A percentile compares a stretch with the other conserved stretches of the same genome.
Evolutionary conservation across 2,329 filamentous ascomycete species (phyloP).

Genomic region (Aspergillus vadensis): DNA sequence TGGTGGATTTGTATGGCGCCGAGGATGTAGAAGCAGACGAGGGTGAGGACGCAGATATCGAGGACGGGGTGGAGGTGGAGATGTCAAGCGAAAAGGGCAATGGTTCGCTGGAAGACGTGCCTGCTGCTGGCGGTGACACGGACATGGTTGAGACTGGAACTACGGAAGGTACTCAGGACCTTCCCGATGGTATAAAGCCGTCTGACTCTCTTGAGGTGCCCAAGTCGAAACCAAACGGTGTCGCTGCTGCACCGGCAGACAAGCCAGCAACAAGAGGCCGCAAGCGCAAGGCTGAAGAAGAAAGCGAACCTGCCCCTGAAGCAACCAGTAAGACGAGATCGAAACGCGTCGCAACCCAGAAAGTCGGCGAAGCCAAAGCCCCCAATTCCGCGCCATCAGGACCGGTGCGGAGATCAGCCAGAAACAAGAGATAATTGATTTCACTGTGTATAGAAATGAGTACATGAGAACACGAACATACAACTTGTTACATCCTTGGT

Average conservation of each 20-base stretch:
- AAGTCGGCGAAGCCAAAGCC: slow-evolving; percentile 15
- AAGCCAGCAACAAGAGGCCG: slow-evolving; percentile 14
- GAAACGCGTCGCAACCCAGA: slow-evolving; percentile 29
- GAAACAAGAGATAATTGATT: slow-evolving; percentile 25
- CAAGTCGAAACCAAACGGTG: background rate
- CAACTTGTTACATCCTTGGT: background rate
- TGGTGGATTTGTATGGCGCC: background rate
- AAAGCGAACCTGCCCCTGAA: background rate
- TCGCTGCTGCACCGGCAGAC: background rate
- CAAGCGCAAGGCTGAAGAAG: slow-evolving; percentile 26
- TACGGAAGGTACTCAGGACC: slow-evolving; percentile 17
- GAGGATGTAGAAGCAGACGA: background rate
- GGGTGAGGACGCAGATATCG: background rate
- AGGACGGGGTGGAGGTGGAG: background rate
- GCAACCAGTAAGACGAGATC: slow-evolving; percentile 18
- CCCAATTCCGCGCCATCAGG: slow-evolving; percentile 20
- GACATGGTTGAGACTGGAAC: background rate
- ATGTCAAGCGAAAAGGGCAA: background rate
- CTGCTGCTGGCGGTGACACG: background rate
- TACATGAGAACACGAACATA: slow-evolving; percentile 17
- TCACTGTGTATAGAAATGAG: slow-evolving; percentile 12
- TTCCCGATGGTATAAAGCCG: slow-evolving; percentile 7
- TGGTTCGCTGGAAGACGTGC: background rate
- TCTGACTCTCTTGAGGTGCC: slow-evolving; percentile 8
- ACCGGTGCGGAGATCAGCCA: slow-evolving; percentile 32